Evolutionary conservation across 768 basidiomycete genomes (phyloP).

Genomic region (Tylopilus intermedius): DNA sequence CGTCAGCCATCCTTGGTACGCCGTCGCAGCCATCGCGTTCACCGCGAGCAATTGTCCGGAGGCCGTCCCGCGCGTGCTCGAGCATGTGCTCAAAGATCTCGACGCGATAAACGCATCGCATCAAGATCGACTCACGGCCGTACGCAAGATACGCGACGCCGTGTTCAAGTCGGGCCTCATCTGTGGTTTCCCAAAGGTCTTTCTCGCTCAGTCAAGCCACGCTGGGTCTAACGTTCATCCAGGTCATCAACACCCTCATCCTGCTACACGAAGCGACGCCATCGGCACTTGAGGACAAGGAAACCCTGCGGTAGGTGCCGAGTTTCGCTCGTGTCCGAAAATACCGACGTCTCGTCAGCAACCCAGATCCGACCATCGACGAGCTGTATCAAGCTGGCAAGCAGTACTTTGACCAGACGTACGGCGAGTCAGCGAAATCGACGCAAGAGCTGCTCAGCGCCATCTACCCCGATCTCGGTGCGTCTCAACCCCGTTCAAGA

Average conservation of each 20-base stretch:
- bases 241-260: constrained; percentile 52
- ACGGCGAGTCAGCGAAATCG: constrained; percentile 49
- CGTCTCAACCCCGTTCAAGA: constrained; percentile 4
- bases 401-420: constrained; percentile 43
- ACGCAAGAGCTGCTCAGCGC: constrained; percentile 45
- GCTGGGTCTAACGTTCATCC: background rate
- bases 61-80: constrained; percentile 51
- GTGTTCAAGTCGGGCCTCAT: constrained; percentile 58
- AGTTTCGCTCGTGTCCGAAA: background rate
- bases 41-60: constrained; percentile 56
- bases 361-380: constrained; percentile 37
- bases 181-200: constrained; percentile 55
- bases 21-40: constrained; percentile 53
- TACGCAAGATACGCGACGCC: constrained; percentile 55
- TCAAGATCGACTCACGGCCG: constrained; percentile 39
- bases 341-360: constrained; percentile 26
- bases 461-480: constrained; percentile 64
- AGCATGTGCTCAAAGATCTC: constrained; percentile 44
- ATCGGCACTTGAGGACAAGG: constrained; percentile 44
- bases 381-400: constrained; percentile 42
- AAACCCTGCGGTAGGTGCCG: constrained; percentile 40
- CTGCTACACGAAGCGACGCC: constrained; percentile 50
- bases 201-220: background rate
- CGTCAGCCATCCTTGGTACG: constrained; percentile 52
- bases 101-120: constrained; percentile 25